A percentile compares a stretch with the other conserved stretches of the same genome.
These are phyloP conservation scores for Alopecurus myosuroides DNA, from an alignment of 176 grass and related monocot species.

Conservation along the genomic window DNA sequence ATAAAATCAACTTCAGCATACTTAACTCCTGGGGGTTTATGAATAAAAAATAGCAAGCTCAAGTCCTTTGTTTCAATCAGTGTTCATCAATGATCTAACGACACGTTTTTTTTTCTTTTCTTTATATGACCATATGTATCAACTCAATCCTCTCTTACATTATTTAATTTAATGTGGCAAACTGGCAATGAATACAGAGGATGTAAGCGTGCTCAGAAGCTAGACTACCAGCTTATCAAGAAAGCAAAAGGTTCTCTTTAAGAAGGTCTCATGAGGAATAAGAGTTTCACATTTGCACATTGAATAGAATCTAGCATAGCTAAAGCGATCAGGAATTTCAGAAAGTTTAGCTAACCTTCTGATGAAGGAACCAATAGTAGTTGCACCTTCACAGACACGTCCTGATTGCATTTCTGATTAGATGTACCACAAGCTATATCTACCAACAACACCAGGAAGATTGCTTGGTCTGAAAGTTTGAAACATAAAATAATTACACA, in stretches of 20 bases:
- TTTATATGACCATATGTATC: not conserved
- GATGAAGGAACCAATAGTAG: not conserved
- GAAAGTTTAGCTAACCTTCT: not conserved
- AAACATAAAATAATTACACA: not conserved
- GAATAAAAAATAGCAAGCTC: not conserved
- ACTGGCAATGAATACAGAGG: not conserved
- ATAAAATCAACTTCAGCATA: not conserved
- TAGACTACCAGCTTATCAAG: not conserved
- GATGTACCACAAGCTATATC: no score
- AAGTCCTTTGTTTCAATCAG: not conserved
- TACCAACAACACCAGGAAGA: not conserved
- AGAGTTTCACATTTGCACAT: not conserved
- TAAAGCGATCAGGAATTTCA: not conserved
- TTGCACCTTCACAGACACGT: not conserved
- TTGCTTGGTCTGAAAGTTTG: not conserved
- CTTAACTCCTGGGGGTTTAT: not conserved
- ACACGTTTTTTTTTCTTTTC: not conserved
- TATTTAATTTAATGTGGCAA: not conserved
- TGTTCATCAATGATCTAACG: not conserved
- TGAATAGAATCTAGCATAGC: not conserved
- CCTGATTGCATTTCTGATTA: no score
- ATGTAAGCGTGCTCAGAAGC: not conserved
- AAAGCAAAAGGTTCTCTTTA: not conserved
- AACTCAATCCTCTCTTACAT: not conserved
- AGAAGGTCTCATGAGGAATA: not conserved